Conservation (phyloP, 2,329 filamentous ascomycete species). For the Coniochaeta sp. region DNA sequence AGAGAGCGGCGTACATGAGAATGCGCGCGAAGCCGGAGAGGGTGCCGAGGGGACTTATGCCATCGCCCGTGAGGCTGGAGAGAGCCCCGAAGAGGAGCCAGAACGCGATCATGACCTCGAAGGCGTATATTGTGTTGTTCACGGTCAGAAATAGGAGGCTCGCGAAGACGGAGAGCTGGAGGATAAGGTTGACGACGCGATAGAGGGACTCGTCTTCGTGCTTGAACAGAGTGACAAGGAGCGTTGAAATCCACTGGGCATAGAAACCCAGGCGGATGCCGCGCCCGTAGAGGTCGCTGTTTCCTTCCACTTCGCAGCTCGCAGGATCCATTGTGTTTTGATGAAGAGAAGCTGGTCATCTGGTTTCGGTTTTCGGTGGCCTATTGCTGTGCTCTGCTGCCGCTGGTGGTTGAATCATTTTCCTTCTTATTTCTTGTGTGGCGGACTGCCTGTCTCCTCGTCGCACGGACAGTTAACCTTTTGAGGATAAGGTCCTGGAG, state of each 20-base stretch:
- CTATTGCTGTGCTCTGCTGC: not conserved
- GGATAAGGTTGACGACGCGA: slow-evolving; percentile 3
- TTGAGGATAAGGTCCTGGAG: not conserved
- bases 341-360: not conserved
- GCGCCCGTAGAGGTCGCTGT: slow-evolving; percentile 2
- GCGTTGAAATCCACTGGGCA: slow-evolving; percentile 1
- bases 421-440: not conserved
- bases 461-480: not conserved
- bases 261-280: slow-evolving; percentile 4
- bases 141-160: slow-evolving; percentile 2
- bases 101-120: slow-evolving; percentile 4
- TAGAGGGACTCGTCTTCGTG: not conserved
- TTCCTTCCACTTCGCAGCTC: not conserved
- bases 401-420: not conserved
- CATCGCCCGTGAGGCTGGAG: not conserved
- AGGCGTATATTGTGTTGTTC: not conserved
- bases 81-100: slow-evolving; percentile 2
- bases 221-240: slow-evolving; percentile 2
- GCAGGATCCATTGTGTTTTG: not conserved
- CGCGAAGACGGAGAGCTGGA: slow-evolving; percentile 1
- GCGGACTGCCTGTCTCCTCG: not conserved
- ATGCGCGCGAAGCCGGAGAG: not conserved
- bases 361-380: not conserved
- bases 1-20: not conserved
- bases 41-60: not conserved